Base-by-base conservation (phyloP, 163 green algal species). In the Chlamydomonas reinhardtii region DNA sequence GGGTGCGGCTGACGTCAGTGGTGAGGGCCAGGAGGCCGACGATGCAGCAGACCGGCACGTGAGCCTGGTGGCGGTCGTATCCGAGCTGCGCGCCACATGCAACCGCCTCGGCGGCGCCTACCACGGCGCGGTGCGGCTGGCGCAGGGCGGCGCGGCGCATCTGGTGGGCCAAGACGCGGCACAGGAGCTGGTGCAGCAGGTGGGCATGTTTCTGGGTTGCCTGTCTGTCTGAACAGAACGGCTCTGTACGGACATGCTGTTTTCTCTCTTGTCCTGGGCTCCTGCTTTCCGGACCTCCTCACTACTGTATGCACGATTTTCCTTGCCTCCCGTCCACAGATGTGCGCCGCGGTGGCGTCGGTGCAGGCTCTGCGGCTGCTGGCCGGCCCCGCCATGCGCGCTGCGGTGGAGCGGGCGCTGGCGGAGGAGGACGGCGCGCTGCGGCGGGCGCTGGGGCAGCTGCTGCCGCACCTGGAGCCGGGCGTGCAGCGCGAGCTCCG, bases 91-190 rank as follows among this genome's bases (percentile, higher is more conserved):
- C 5, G 34, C 61, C 29, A 35, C 22, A 2, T 73, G 34, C 76
- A 43, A 22, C 76, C 59, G 61, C 22, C 73, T 80, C 17, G 4
- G 69, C 52, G 31, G 19, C 19, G 73, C 52, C 31, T 80, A 35
- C 73, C 73, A 80, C 73, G 61, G 52, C 52, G 73, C 52, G 0
- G 31, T 52, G n/a, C 52, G 54, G 73, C 73, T 80, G 52, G 73
- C 73, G 73, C 73, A 70, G 52, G 54, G 73, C 22, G 73, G 73
- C 17, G 31, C n/a, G 16, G 73, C 31, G 54, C 20, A 52, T 3
- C 4, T 43, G 73, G 43, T 78, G 11, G 14, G 48, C 22, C 15
- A 14, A 0, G 48, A 29, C 43, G 29, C 27, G 48, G 73, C 73
- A 14, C 43, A 29, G 15, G 48, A 65, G 73, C 43, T 78, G 27